Conservation (phyloP, 2,329 filamentous ascomycete genomes). For the Aspergillus sp. region DNA sequence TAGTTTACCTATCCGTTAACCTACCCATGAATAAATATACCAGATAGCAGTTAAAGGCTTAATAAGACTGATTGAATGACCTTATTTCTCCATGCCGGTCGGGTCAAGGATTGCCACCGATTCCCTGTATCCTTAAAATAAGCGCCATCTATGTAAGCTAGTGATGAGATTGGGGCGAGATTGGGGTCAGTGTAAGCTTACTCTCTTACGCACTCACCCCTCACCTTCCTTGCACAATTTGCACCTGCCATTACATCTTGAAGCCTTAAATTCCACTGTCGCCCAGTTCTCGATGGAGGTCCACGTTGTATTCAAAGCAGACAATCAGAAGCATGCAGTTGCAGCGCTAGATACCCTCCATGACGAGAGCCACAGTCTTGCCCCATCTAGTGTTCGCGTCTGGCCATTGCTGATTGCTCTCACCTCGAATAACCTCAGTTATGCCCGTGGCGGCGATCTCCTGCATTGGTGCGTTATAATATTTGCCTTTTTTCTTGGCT, state of each 20-base stretch:
- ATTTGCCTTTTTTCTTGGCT: too few relatives aligned
- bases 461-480: constrained; percentile 4
- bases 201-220: too few relatives aligned
- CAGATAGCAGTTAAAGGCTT: constrained; percentile 1
- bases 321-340: constrained; percentile 8
- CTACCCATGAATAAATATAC: neutral
- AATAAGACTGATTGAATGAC: neutral
- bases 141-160: too few relatives aligned
- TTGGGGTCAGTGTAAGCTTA: too few relatives aligned
- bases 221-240: too few relatives aligned
- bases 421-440: constrained; percentile 19
- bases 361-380: neutral
- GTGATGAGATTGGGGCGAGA: too few relatives aligned
- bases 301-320: constrained; percentile 10
- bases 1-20: neutral
- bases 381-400: constrained; percentile 13
- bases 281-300: neutral
- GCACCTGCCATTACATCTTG: too few relatives aligned
- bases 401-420: constrained; percentile 12
- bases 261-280: too few relatives aligned
- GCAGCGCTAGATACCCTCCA: neutral
- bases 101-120: too few relatives aligned
- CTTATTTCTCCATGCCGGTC: neutral
- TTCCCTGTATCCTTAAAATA: too few relatives aligned
- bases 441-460: constrained; percentile 13